Evolutionary conservation across 176 grass and related monocot species (phyloP), one percentile per base, ranked within the genome.

Genomic region (Echinochloa phyllopogon): DNA sequence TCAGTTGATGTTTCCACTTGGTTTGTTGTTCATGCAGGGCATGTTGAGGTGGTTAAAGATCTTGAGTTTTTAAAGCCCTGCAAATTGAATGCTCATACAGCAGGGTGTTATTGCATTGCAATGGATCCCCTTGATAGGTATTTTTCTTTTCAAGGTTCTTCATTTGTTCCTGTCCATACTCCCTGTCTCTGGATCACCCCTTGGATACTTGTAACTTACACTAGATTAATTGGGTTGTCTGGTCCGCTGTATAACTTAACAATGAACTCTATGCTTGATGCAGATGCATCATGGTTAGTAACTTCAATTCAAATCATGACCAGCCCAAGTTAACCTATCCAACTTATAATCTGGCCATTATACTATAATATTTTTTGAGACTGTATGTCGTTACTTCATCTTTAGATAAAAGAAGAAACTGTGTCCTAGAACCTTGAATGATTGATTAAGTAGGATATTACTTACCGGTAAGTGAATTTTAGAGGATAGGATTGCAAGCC

Each of bases 61-160:
- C 91, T 94, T 86, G 90, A 94, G 47, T 85, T 95, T 78, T 77
- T 89, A 62, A 69, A 80, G 80, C 81, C 69, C 42, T 89, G 91
- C 70, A 99, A 92, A 85, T 90, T 99, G 84, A 89, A 94, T 81
- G 93, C 96, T 86, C 96, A 99, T 78, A 99, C 96, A 82, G 91
- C 96, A 55, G 96, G 96, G 42, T 99, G 96, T 82, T 99, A 99
- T 92, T 99, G 96, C 71, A 99, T 99, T 70, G 89, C 91, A 62
- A 92, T 96, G 82, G 96, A 99, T 89, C 96, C 96, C 65, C 72
- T 93, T 66, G 96, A 94, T 92, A 94, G 96, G 96, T 99, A 33
- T 53, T 74, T 74, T 72, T 80, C 69, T 65, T 24, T 47, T 69
- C 33, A 40, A 56, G 17, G 6, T 10, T 76, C 39, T 77, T 72